Evolutionary conservation across 306 rosid genomes (phyloP), one percentile per base, ranked within the genome.

Genomic region (Castanea sativa): DNA sequence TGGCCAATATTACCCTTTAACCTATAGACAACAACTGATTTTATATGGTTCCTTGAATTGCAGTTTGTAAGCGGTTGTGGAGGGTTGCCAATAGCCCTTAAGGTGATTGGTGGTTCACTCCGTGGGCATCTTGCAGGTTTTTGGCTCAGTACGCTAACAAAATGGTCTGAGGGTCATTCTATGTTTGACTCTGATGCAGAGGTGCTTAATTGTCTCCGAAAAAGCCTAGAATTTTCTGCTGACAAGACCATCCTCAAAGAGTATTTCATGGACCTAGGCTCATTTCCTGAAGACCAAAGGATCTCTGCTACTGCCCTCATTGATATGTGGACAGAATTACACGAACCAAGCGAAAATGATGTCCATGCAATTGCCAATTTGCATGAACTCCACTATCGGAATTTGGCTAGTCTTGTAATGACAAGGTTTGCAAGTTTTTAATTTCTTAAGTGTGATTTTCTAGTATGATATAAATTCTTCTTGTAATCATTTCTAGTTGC

Each of bases 241-340:
- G 71, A 65, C 29, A 38, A 69, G 51, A 73, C 15, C 16, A 51
- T 41, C 25, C 55, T 58, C 55, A 83, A 82, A 72, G 82, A 86
- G 65, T 64, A 83, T 75, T 86, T 86, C 78, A 8, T 81, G 45
- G 90, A 86, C 75, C 80, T 87, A 14, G 82, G 80, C 21, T 84
- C 79, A 32, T 84, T 87, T 73, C 90, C 87, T 1, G 85, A 76
- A 63, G 82, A 81, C 69, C 79, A 43, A 52, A 84, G 82, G 55
- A 87, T 87, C 5, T 77, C 83, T 69, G 90, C 57, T 30, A 23
- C 80, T 52, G 41, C 65, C n/a, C 77, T 87, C n/a, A 71, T 82
- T 52, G 90, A 85, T 79, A 71, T 85, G 49, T 82, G 78, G 81
- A 9, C 45, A 59, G 84, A 76, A 71, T 64, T 73, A 30, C 63